These are phyloP conservation scores for Barnettozyma siamensis DNA, from an alignment of 805 yeast genomes.

Conservation along the genomic window DNA sequence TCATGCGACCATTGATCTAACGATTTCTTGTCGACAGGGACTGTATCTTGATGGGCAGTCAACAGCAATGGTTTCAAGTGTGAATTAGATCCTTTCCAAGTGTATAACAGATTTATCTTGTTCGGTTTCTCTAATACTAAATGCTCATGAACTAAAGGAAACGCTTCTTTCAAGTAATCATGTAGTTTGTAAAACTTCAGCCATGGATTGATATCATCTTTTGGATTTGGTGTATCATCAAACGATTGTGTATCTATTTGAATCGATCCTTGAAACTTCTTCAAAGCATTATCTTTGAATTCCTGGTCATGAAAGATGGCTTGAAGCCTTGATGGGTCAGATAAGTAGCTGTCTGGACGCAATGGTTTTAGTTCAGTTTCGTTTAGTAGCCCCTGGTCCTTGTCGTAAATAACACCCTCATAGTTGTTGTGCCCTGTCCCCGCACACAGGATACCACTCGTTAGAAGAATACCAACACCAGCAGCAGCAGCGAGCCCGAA, in stretches of 20 bases:
- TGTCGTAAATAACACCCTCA: too few relatives aligned
- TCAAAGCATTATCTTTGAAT: conserved; percentile 30
- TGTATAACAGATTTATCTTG: conserved; percentile 56
- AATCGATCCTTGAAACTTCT: conserved; percentile 50
- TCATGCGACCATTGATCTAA: conserved; percentile 56
- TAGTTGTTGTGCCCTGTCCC: too few relatives aligned
- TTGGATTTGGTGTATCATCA: conserved; percentile 37
- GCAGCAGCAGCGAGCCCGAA: neutral
- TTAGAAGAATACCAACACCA: neutral
- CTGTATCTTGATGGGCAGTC: conserved; percentile 82
- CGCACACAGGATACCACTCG: neutral
- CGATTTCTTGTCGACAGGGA: conserved; percentile 65
- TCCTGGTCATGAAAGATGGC: conserved; percentile 4
- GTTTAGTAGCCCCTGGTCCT: neutral
- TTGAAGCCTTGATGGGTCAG: neutral
- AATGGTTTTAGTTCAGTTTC: neutral
- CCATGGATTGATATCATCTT: conserved; percentile 30
- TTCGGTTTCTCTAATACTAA: conserved; percentile 50
- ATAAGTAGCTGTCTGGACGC: neutral
- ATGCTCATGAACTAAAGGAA: conserved; percentile 47
- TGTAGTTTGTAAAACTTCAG: conserved; percentile 33
- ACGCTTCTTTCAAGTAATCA: conserved; percentile 43
- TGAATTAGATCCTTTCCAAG: conserved; percentile 55
- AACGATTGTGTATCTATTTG: conserved; percentile 56
- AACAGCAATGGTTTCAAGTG: conserved; percentile 59